Percentiles rank a stretch among this genome's conserved stretches.
phyloP scores from a whole-genome alignment of 2,329 filamentous ascomycete genomes.

The Aureobasidium melanogenum region DNA sequence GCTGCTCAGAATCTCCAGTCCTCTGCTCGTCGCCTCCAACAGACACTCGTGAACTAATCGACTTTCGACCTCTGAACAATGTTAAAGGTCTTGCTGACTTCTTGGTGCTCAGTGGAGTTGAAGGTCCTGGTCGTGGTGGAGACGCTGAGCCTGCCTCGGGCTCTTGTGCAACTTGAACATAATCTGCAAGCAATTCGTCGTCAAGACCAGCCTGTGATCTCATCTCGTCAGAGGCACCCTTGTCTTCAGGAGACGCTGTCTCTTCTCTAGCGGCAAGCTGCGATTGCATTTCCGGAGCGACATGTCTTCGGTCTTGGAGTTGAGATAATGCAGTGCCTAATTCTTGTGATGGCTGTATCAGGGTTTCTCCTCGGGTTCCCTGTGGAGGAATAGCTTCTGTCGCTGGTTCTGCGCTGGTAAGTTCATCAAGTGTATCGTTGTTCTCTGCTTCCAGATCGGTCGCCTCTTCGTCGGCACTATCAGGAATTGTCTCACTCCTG shows the following conservation, averaged over 20 bases:
- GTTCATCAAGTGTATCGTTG: neutral
- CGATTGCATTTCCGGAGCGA: neutral
- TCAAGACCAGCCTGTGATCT: neutral
- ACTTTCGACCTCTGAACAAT: constrained; percentile 1
- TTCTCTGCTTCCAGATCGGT: neutral
- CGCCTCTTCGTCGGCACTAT: constrained; percentile 8
- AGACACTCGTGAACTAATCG: neutral
- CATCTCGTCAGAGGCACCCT: constrained; percentile 13
- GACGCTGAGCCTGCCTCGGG: neutral
- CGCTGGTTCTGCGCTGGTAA: neutral
- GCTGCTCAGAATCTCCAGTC: neutral
- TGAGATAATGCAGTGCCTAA: constrained; percentile 1
- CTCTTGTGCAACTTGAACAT: neutral
- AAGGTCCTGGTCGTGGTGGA: neutral
- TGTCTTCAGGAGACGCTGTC: neutral
- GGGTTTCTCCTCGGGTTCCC: neutral
- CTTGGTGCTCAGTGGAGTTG: neutral
- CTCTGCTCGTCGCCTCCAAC: neutral
- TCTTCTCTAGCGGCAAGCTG: neutral
- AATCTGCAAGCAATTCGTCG: constrained; percentile 5
- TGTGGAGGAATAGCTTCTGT: neutral
- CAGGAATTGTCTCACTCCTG: constrained; percentile 11
- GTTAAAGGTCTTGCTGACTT: constrained; percentile 1
- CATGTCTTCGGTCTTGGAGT: neutral
- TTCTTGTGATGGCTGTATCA: constrained; percentile 5